Conservation (phyloP, 1,139 yeast genomes). For the Candida sp. region DNA sequence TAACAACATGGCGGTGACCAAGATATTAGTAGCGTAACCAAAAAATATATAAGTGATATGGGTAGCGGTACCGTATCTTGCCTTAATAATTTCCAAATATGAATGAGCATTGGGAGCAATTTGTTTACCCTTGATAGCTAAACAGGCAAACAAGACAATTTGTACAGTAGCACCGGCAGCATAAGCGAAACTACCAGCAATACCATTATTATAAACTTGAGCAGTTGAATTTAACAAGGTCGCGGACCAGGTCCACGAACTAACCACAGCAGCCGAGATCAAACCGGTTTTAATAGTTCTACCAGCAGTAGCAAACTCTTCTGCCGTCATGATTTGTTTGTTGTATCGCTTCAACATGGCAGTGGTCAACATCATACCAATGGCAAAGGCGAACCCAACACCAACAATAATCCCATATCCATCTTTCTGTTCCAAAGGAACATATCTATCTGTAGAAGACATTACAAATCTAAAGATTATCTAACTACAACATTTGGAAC, state of each 20-base stretch:
- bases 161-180: conserved; percentile 57
- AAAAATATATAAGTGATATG: conserved; percentile 71
- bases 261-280: conserved; percentile 83
- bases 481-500: too few relatives aligned
- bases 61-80: conserved; percentile 53
- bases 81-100: conserved; percentile 49
- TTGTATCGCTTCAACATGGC: conserved; percentile 69
- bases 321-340: conserved; percentile 80
- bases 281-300: conserved; percentile 78
- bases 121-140: conserved; percentile 55
- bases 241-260: conserved; percentile 96
- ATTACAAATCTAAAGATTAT: too few relatives aligned
- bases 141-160: conserved; percentile 47
- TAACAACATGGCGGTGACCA: conserved; percentile 84
- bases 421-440: conserved; percentile 59
- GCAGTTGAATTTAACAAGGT: conserved; percentile 73
- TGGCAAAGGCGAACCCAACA: conserved; percentile 76
- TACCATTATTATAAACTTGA: conserved; percentile 77
- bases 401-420: conserved; percentile 95
- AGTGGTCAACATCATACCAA: conserved; percentile 76
- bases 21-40: conserved; percentile 81
- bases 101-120: conserved; percentile 60
- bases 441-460: conserved; percentile 2
- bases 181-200: conserved; percentile 52
- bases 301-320: conserved; percentile 88